A percentile compares a stretch with the other conserved stretches of the same genome.
phyloP scores from a whole-genome alignment of 176 grass and related monocot genomes.

The Tillandsia fasciculata region DNA sequence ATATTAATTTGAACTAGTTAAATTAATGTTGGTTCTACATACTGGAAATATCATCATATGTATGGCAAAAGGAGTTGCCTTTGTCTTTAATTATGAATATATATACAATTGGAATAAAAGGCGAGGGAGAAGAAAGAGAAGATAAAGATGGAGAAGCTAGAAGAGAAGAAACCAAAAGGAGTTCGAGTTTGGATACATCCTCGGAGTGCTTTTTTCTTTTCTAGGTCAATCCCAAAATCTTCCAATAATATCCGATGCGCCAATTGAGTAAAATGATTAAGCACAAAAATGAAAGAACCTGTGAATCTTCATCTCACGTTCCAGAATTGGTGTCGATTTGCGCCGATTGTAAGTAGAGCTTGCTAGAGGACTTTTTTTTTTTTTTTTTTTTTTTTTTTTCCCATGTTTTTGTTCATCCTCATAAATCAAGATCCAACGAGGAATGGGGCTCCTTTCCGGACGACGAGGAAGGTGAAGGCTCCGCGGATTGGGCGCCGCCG shows the following conservation, averaged over 20 bases:
- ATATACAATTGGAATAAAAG: slow-evolving; percentile 16
- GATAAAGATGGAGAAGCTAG: slow-evolving; percentile 16
- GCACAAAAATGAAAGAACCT: slow-evolving; percentile 34
- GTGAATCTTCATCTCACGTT: slow-evolving; percentile 36
- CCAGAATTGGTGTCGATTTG: neutral
- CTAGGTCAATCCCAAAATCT: neutral
- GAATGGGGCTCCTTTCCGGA: slow-evolving; percentile 55
- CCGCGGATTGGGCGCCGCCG: slow-evolving; percentile 22
- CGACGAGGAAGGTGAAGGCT: slow-evolving; percentile 57
- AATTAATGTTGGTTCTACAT: slow-evolving; percentile 10
- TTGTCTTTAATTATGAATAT: slow-evolving; percentile 16
- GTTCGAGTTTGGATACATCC: too few species aligned
- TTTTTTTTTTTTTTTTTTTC: neutral
- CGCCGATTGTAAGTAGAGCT: neutral
- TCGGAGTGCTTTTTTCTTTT: too few species aligned
- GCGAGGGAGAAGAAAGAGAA: slow-evolving; percentile 14
- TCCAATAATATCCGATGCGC: slow-evolving; percentile 43
- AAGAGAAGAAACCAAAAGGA: neutral
- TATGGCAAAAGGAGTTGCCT: slow-evolving; percentile 17
- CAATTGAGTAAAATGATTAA: slow-evolving; percentile 38
- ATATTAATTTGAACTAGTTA: slow-evolving; percentile 17
- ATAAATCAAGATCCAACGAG: slow-evolving; percentile 93
- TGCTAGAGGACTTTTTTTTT: too few species aligned
- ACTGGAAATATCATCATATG: slow-evolving; percentile 66
- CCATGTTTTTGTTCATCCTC: slow-evolving; percentile 20